Evolutionary conservation across 768 basidiomycete genomes (phyloP), one percentile per base, ranked within the genome.

Genomic region (Austroboletus eburneus): DNA sequence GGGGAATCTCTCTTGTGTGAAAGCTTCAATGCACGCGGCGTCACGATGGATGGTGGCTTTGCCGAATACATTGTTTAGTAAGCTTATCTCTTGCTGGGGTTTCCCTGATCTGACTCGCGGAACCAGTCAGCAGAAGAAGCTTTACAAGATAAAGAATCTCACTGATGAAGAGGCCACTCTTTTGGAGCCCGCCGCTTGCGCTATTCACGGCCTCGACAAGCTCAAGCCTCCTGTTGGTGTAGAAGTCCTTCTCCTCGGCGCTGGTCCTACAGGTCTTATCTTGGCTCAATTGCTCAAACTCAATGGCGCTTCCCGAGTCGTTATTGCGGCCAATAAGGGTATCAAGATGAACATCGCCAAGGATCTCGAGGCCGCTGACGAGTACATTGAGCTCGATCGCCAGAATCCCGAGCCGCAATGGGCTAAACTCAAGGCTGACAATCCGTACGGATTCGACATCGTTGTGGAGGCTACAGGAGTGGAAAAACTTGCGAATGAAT

Each of bases 181-280:
- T 17, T 74, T 93, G 29, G 91, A 94, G 61, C 92, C 92, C 33
- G 88, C 90, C 4, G 85, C 91, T 5, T 95, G 91, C 55, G 92
- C 92, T 25, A 80, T 95, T 42, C 91, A 95, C 63, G 91, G 91
- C 6, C 81, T 93, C 51, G 91, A 95, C 69, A 90, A 91, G 65
- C 79, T 95, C 46, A 78, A 73, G 46, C 83, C 88, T 2, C 80
- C 84, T 4, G 87, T 92, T 48, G 91, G 91, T 22, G 72, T 87
- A 33, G 89, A 92, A 41, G 90, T 87, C 17, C 79, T 95, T 43
- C 72, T 94, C 29, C 75, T 93, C 38, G 91, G 91, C 42, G 87
- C 91, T n/a, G 91, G 91, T 12, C 91, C 91, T 1, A 94, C 91
- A 4, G 87, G 91, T n/a, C 76, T 94, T 29, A 89, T 93, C 51